Evolutionary conservation across 148 eudicot genomes (phyloP), one percentile per base, ranked within the genome.

Genomic region (Arbutus unedo): DNA sequence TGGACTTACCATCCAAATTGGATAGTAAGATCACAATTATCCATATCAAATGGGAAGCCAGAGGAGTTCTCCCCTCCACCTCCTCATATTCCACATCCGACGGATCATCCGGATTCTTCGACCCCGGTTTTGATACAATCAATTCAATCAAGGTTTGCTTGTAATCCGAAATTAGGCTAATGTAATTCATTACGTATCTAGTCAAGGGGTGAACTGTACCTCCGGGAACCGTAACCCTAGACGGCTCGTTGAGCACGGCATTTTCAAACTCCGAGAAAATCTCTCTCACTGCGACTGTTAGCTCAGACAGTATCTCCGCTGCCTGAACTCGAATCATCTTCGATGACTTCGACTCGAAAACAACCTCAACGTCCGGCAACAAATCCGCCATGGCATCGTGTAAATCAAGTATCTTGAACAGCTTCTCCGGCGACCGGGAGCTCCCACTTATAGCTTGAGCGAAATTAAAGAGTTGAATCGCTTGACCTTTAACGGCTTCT

Each of bases 121-220:
- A 85, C 25, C 91, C 93, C 18, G 96, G 98, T 86, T 88, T 91
- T 3, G 95, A 93, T 13, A 93, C 91, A 77, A 96, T 94, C 81
- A 96, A 72, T 53, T 93, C 98, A 81, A 83, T 80, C 84, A 96
- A 74, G 4, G 98, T 96, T 47, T 88, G 90, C 88, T 93, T 94
- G 77, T 94, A 96, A 89, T 94, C 99, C 47, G 94, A 91, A 11
- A 96, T 93, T 89, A 96, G 82, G 70, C 90, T 93, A 18, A 94
- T 86, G 48, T 96, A 96, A 84, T 96, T 96, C 99, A 96, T 96
- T 87, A 96, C 99, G 89, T 96, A 96, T 83, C 99, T 91, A 55
- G 96, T 94, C 84, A 96, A 57, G 3, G 99, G 99, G 84, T 96
- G 99, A 79, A 96, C 87, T 0, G 94, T 91, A 45, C 99, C 99